A percentile compares a stretch with the other conserved stretches of the same genome.
phyloP scores from a whole-genome alignment of 768 basidiomycete species.

The Xerocomellus dryophilus region DNA sequence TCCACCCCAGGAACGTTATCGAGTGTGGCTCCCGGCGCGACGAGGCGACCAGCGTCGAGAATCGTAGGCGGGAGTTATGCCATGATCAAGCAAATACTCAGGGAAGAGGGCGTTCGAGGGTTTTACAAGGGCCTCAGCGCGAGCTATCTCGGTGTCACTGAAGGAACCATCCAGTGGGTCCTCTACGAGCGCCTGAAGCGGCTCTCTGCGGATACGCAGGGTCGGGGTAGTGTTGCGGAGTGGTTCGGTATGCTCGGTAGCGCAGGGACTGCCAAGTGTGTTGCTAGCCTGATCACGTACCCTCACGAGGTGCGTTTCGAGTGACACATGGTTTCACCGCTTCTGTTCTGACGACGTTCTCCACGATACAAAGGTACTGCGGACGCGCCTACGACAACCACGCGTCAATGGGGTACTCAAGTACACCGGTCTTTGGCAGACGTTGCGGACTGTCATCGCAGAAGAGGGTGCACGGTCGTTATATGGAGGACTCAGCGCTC shows the following conservation, averaged over 20 bases:
- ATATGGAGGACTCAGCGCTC: slow-evolving; percentile 91
- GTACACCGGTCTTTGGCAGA: slow-evolving; percentile 85
- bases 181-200: slow-evolving; percentile 90
- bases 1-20: background rate
- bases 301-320: slow-evolving; percentile 80
- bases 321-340: background rate
- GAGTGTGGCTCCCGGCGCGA: background rate
- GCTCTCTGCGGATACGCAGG: slow-evolving; percentile 52
- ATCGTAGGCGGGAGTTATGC: slow-evolving; percentile 52
- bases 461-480: slow-evolving; percentile 87
- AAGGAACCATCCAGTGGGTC: slow-evolving; percentile 96
- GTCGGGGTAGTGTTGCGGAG: slow-evolving; percentile 54
- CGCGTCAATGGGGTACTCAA: slow-evolving; percentile 72
- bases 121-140: slow-evolving; percentile 96
- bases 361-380: slow-evolving; percentile 59
- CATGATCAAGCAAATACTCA: slow-evolving; percentile 70
- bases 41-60: slow-evolving; percentile 17
- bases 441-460: slow-evolving; percentile 75
- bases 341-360: slow-evolving; percentile 2
- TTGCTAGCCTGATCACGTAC: slow-evolving; percentile 94
- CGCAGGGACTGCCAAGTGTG: slow-evolving; percentile 89
- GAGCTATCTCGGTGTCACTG: slow-evolving; percentile 92
- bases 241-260: slow-evolving; percentile 86
- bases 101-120: slow-evolving; percentile 78
- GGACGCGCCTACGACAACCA: slow-evolving; percentile 90